phyloP scores from a whole-genome alignment of 805 yeast genomes.

The Ogataea trehalophila region DNA sequence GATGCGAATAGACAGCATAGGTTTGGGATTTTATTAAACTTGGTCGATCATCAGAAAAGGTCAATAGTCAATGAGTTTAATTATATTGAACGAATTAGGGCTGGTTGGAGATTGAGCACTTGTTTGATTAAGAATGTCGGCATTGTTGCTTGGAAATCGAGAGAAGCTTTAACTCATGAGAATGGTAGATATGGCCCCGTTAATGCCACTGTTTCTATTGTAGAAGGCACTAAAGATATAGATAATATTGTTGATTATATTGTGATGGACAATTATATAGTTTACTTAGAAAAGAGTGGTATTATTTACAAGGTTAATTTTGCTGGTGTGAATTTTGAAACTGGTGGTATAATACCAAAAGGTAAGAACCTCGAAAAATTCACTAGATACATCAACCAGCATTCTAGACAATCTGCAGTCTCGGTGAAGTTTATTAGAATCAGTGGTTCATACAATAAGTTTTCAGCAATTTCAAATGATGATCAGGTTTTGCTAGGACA shows the following conservation, averaged over 20 bases:
- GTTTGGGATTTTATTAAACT: constrained; percentile 41
- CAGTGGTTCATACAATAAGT: constrained; percentile 48
- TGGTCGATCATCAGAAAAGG: constrained; percentile 26
- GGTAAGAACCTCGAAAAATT: constrained; percentile 18
- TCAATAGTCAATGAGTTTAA: constrained; percentile 10
- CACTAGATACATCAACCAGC: constrained; percentile 32
- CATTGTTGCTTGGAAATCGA: constrained; percentile 50
- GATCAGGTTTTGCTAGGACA: constrained; percentile 42
- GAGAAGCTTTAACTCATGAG: constrained; percentile 21
- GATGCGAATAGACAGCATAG: constrained; percentile 37
- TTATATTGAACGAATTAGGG: constrained; percentile 41
- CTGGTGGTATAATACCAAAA: constrained; percentile 6
- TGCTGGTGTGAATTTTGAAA: constrained; percentile 14
- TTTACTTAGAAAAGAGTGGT: constrained; percentile 46
- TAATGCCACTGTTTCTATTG: constrained; percentile 35
- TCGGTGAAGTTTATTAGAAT: constrained; percentile 41
- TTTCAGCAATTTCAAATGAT: constrained; percentile 52
- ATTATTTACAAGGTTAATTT: constrained; percentile 33
- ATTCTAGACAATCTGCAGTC: constrained; percentile 10
- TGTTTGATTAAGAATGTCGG: constrained; percentile 48
- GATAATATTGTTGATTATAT: constrained; percentile 46
- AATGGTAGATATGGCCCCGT: constrained; percentile 27
- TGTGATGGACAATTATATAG: constrained; percentile 47
- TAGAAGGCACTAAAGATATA: constrained; percentile 31
- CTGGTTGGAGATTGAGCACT: constrained; percentile 66